Base-by-base conservation (phyloP, 2,329 filamentous ascomycete genomes). In the Stachybotrys elegans region DNA sequence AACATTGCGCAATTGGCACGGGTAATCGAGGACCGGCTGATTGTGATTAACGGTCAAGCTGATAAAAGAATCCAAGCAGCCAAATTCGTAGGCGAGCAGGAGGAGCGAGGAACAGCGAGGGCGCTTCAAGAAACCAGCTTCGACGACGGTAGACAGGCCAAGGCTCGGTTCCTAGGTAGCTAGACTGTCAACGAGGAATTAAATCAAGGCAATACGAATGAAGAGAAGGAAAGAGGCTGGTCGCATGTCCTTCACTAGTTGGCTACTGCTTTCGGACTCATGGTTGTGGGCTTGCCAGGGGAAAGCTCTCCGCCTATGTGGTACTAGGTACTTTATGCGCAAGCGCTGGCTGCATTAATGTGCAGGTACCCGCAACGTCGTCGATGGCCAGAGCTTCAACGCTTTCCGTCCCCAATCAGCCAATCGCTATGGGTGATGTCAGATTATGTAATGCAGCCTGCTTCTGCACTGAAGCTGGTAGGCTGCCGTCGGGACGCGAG, bases 1-100 rank as follows among this genome's bases (percentile, higher is more conserved):
- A 74, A 56, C 71, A 75, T 75, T 45, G 47, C 53, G 47, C 8
- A 17, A 35, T n/a, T n/a, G n/a, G n/a, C n/a, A n/a, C n/a, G n/a
- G n/a, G n/a, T n/a, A n/a, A n/a, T n/a, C n/a, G n/a, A n/a, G n/a
- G n/a, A n/a, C n/a, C n/a, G n/a, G n/a, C n/a, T n/a, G n/a, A n/a
- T n/a, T n/a, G n/a, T n/a, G n/a, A n/a, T n/a, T n/a, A n/a, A n/a
- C n/a, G n/a, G n/a, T n/a, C n/a, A n/a, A n/a, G n/a, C n/a, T n/a
- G n/a, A n/a, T n/a, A n/a, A n/a, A n/a, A n/a, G n/a, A n/a, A n/a
- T n/a, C n/a, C n/a, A n/a, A n/a, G n/a, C n/a, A n/a, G n/a, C n/a
- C n/a, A n/a, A n/a, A n/a, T n/a, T n/a, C n/a, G n/a, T n/a, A n/a
- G n/a, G n/a, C n/a, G n/a, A n/a, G n/a, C n/a, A n/a, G n/a, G n/a